Conservation (phyloP, 768 basidiomycete genomes). For the Calocybe indica region DNA sequence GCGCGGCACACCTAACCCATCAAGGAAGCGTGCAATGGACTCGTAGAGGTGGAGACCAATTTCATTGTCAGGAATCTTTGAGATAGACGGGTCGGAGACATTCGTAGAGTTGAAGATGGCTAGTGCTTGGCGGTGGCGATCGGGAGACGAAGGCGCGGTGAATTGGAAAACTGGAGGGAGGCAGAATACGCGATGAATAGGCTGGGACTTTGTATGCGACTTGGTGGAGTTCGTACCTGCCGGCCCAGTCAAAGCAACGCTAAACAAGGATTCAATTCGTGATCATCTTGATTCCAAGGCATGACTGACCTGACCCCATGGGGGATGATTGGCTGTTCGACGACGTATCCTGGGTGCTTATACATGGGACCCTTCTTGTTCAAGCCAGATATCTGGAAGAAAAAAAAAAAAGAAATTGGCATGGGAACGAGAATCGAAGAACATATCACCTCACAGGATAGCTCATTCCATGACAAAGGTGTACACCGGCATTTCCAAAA, state of each 20-base stretch:
- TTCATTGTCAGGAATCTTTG: conserved; percentile 70
- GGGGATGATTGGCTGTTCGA: conserved; percentile 87
- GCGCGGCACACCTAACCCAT: conserved; percentile 77
- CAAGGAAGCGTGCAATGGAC: conserved; percentile 84
- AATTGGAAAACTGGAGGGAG: conserved; percentile 74
- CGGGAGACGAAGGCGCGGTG: conserved; percentile 89
- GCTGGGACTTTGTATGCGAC: no score
- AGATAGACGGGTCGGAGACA: conserved; percentile 62
- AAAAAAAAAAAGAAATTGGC: not conserved
- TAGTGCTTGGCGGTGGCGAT: conserved; percentile 84
- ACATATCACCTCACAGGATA: conserved; percentile 55
- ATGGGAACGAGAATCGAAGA: conserved; percentile 1
- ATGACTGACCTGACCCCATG: conserved; percentile 71
- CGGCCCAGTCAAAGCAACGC: conserved; percentile 86
- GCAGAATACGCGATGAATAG: not conserved
- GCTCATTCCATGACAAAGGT: conserved; percentile 86
- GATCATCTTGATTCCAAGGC: not conserved
- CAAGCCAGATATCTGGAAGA: conserved; percentile 73
- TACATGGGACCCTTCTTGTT: conserved; percentile 95
- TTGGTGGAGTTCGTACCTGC: conserved; percentile 42
- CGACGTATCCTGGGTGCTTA: conserved; percentile 84
- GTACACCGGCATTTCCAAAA: conserved; percentile 91
- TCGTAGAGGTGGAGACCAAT: conserved; percentile 78
- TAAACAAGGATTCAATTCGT: conserved; percentile 9
- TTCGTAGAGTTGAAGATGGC: conserved; percentile 73